Evolutionary conservation across 176 grass and related monocot genomes (phyloP).

Genomic region (Ensete glaucum): DNA sequence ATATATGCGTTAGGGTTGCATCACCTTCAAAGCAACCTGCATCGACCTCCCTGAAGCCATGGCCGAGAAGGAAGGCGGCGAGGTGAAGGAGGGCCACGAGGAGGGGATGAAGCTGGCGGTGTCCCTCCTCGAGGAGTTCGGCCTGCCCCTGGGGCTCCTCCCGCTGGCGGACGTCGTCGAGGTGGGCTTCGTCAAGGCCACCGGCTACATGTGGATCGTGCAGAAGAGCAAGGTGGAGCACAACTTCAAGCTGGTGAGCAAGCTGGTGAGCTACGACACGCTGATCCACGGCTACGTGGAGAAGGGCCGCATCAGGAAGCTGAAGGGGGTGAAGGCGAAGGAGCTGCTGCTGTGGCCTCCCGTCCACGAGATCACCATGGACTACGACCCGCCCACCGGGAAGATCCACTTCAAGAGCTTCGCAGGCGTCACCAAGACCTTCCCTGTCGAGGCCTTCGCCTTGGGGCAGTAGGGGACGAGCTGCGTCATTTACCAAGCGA

Average conservation of each 20-base stretch:
- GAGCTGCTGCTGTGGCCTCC: constrained; percentile 78
- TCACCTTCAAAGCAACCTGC: too few species aligned
- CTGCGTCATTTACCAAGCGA: too few species aligned
- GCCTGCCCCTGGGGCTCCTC: constrained; percentile 71
- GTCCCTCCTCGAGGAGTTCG: constrained; percentile 57
- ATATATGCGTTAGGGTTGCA: too few species aligned
- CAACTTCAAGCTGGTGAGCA: constrained; percentile 54
- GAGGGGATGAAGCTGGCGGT: constrained; percentile 34
- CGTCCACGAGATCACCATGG: constrained; percentile 54
- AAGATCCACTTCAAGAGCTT: constrained; percentile 86
- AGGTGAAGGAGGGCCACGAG: constrained; percentile 51
- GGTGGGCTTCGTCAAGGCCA: constrained; percentile 55
- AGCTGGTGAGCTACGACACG: constrained; percentile 58
- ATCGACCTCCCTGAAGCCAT: constrained; percentile 4
- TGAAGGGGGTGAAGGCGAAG: constrained; percentile 80
- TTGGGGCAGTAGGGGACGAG: constrained; percentile 31
- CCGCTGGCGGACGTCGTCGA: constrained; percentile 48
- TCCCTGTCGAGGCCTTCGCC: constrained; percentile 66
- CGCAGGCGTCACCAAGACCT: constrained; percentile 74
- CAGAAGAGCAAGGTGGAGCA: constrained; percentile 63
- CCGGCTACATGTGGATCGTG: constrained; percentile 66
- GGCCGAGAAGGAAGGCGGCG: constrained; percentile 34
- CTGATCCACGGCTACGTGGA: constrained; percentile 47
- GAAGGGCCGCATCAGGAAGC: constrained; percentile 48
- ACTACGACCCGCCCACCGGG: constrained; percentile 35